These are phyloP conservation scores for Fusarium chaquense DNA, from an alignment of 2,329 filamentous ascomycete species.

Conservation along the genomic window DNA sequence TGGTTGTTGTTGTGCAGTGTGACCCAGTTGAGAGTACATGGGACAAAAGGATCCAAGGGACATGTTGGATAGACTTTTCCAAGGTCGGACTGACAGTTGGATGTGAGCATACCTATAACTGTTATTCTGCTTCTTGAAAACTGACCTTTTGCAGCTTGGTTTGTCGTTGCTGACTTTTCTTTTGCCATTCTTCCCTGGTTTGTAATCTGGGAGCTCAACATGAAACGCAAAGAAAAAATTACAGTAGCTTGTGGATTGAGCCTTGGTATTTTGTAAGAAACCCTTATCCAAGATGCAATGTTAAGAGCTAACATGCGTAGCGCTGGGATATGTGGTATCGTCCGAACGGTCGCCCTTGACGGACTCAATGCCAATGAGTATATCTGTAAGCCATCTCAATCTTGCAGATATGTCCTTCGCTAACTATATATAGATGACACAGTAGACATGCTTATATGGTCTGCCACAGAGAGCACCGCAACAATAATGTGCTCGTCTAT, in stretches of 20 bases:
- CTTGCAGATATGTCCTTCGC: fast-evolving
- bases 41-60: slow-evolving; percentile 13
- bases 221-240: slow-evolving; percentile 36
- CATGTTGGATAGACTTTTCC: slow-evolving; percentile 36
- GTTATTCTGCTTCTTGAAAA: too few relatives aligned
- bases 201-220: slow-evolving; percentile 34
- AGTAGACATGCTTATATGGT: slow-evolving; percentile 35
- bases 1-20: slow-evolving; percentile 21
- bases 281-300: fast-evolving
- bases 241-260: slow-evolving; percentile 26
- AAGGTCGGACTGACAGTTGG: slow-evolving; percentile 34
- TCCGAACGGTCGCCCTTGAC: slow-evolving; percentile 23
- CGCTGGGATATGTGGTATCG: slow-evolving; percentile 26
- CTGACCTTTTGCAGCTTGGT: slow-evolving; percentile 12
- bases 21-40: slow-evolving; percentile 27
- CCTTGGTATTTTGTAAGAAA: slow-evolving; percentile 29
- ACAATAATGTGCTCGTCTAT: slow-evolving; percentile 37
- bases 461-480: slow-evolving; percentile 31
- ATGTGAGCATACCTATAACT: slow-evolving; percentile 1
- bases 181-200: slow-evolving; percentile 36
- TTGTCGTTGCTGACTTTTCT: slow-evolving; percentile 27
- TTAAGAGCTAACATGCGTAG: background rate
- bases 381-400: slow-evolving; percentile 5
- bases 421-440: slow-evolving; percentile 13
- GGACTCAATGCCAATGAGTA: slow-evolving; percentile 26